These are phyloP conservation scores for Sphenostylis stenocarpa DNA, from an alignment of 306 rosid genomes.

Conservation along the genomic window DNA sequence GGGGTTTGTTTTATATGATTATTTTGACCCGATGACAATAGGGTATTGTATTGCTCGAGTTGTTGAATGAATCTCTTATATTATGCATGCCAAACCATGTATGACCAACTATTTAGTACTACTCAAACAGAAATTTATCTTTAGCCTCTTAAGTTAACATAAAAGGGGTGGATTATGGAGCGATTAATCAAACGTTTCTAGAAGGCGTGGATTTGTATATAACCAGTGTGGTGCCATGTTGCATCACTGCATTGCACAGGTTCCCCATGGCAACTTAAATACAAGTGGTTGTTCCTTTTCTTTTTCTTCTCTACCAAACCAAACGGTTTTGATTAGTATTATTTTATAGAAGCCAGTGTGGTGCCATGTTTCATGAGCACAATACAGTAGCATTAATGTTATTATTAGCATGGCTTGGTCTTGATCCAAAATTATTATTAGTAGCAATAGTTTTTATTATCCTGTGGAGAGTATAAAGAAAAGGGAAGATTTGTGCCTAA, in stretches of 20 bases:
- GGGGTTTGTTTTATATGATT: slow-evolving; percentile 19
- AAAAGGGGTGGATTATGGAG: background rate
- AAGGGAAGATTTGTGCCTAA: slow-evolving; percentile 28
- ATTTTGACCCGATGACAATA: slow-evolving; percentile 33
- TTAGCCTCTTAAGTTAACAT: background rate
- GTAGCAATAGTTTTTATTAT: slow-evolving; percentile 47
- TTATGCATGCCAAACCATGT: slow-evolving; percentile 15
- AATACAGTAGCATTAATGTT: slow-evolving; percentile 23
- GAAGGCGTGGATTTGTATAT: background rate
- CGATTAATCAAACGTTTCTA: slow-evolving; percentile 17
- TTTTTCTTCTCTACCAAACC: slow-evolving; percentile 30
- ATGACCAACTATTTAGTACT: background rate
- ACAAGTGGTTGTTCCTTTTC: background rate
- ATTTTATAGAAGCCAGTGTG: background rate
- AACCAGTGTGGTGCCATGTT: slow-evolving; percentile 28
- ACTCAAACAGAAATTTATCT: background rate
- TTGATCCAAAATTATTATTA: slow-evolving; percentile 21
- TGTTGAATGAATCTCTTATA: slow-evolving; percentile 12
- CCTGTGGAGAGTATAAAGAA: slow-evolving; percentile 26
- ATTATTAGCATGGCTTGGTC: slow-evolving; percentile 20
- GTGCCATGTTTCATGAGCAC: slow-evolving; percentile 39
- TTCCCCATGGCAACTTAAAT: slow-evolving; percentile 17
- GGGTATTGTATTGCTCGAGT: background rate
- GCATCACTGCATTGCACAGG: slow-evolving; percentile 27
- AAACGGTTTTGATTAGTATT: slow-evolving; percentile 25